phyloP scores from a whole-genome alignment of 805 yeast species.

The Hanseniaspora occidentalis region DNA sequence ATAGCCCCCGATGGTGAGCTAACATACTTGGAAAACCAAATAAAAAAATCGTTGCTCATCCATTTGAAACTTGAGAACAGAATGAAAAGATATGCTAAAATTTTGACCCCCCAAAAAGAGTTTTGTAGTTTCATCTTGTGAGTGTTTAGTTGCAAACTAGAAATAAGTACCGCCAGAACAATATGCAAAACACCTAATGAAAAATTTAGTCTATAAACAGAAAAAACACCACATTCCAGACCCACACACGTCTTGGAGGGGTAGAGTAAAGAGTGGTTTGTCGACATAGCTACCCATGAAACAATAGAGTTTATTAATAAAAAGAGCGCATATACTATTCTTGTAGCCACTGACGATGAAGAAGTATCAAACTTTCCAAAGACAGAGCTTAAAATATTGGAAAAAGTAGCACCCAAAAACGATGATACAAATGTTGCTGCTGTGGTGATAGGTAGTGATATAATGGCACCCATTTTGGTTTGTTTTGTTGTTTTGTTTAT shows the following conservation, averaged over 20 bases:
- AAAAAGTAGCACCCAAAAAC: slow-evolving; percentile 70
- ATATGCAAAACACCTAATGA: slow-evolving; percentile 76
- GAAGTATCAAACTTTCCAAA: slow-evolving; percentile 45
- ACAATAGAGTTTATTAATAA: slow-evolving; percentile 66
- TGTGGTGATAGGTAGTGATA: slow-evolving; percentile 61
- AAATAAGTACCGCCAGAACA: slow-evolving; percentile 48
- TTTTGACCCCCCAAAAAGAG: slow-evolving; percentile 80
- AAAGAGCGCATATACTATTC: slow-evolving; percentile 74
- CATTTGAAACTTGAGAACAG: slow-evolving; percentile 47
- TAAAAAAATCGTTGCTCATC: slow-evolving; percentile 78
- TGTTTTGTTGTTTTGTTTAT: not conserved
- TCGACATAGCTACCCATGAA: slow-evolving; percentile 79
- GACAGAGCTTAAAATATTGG: slow-evolving; percentile 48
- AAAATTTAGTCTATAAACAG: slow-evolving; percentile 85
- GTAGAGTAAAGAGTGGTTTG: slow-evolving; percentile 64
- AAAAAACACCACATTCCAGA: slow-evolving; percentile 80
- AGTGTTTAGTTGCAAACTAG: slow-evolving; percentile 69
- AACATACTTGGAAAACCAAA: slow-evolving; percentile 83
- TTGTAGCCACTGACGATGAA: slow-evolving; percentile 68
- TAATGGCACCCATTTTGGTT: slow-evolving; percentile 44
- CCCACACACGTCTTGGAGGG: slow-evolving; percentile 75
- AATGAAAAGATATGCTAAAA: slow-evolving; percentile 45
- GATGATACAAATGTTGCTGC: slow-evolving; percentile 55
- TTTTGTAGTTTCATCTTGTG: slow-evolving; percentile 75
- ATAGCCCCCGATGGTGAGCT: slow-evolving; percentile 75